phyloP scores from a whole-genome alignment of 768 basidiomycete species.

The Porpolomopsis calyptriformis region DNA sequence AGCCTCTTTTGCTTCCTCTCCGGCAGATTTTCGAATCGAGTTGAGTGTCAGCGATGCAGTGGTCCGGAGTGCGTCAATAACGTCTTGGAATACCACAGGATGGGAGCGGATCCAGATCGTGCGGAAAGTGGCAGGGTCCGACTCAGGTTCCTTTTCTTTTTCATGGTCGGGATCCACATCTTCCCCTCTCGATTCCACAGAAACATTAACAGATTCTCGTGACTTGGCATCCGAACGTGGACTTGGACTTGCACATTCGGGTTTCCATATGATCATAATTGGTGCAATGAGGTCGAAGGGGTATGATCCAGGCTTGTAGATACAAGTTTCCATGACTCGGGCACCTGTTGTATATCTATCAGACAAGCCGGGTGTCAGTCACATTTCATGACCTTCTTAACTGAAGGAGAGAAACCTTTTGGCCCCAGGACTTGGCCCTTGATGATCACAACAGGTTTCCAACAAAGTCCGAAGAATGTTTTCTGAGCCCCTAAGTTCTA shows the following conservation, averaged over 20 bases:
- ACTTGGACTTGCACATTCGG: slow-evolving; percentile 15
- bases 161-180: slow-evolving; percentile 13
- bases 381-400: not conserved
- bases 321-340: slow-evolving; percentile 51
- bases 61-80: slow-evolving; percentile 39
- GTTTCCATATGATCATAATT: slow-evolving; percentile 63
- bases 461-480: slow-evolving; percentile 40
- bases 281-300: slow-evolving; percentile 68
- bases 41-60: slow-evolving; percentile 44
- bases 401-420: slow-evolving; percentile 34
- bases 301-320: slow-evolving; percentile 54
- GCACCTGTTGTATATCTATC: slow-evolving; percentile 56
- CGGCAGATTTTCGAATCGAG: slow-evolving; percentile 16
- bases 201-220: no score
- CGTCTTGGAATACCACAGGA: slow-evolving; percentile 55
- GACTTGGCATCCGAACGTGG: no score
- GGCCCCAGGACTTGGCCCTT: slow-evolving; percentile 48
- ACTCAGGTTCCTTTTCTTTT: slow-evolving; percentile 17
- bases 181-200: slow-evolving; percentile 9
- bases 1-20: slow-evolving; percentile 15
- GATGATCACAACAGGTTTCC: slow-evolving; percentile 52
- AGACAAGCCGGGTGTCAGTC: no score
- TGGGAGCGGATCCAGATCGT: slow-evolving; percentile 72
- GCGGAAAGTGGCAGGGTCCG: slow-evolving; percentile 20
- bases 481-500: slow-evolving; percentile 65